A percentile compares a stretch with the other conserved stretches of the same genome.
These are phyloP conservation scores for Emmonsiellopsis sp. DNA, from an alignment of 2,329 filamentous ascomycete species.

Conservation along the genomic window DNA sequence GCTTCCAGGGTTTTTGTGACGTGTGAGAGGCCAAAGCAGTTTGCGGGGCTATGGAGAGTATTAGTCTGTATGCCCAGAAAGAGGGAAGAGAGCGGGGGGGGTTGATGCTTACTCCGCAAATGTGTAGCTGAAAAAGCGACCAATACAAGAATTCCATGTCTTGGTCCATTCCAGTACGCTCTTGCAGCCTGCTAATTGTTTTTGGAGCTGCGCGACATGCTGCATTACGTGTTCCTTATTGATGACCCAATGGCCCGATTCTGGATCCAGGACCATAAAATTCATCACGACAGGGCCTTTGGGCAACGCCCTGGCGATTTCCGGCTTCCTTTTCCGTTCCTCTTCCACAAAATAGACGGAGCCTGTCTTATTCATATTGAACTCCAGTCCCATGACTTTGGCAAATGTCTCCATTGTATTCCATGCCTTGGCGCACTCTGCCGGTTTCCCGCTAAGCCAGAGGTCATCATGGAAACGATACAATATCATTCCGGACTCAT, in stretches of 20 bases:
- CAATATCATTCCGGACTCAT: conserved; percentile 33
- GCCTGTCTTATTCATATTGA: conserved; percentile 42
- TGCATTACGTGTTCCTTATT: conserved; percentile 29
- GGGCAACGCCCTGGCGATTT: conserved; percentile 32
- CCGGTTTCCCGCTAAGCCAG: conserved; percentile 39
- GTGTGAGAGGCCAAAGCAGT: conserved; percentile 42
- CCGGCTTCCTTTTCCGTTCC: conserved; percentile 12
- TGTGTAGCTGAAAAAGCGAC: conserved; percentile 43
- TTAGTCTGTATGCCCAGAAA: not conserved
- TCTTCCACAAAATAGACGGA: conserved; percentile 33
- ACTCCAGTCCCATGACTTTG: conserved; percentile 33
- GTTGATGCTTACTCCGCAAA: conserved; percentile 32
- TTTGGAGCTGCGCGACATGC: conserved; percentile 32
- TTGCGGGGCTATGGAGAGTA: conserved; percentile 25
- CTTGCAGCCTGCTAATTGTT: conserved; percentile 33
- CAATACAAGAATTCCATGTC: conserved; percentile 47
- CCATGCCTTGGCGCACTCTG: conserved; percentile 36
- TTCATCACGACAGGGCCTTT: conserved; percentile 46
- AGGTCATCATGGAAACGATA: conserved; percentile 43
- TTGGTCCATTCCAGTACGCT: conserved; percentile 47
- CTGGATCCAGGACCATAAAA: conserved; percentile 34
- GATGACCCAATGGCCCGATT: conserved; percentile 29
- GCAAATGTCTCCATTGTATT: conserved; percentile 34
- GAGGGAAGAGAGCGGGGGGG: not conserved
- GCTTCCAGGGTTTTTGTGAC: conserved; percentile 40